Percentiles rank a stretch among this genome's conserved stretches.
Evolutionary conservation across 345 rosid genomes (phyloP).

Genomic region (Brassica nigra): DNA sequence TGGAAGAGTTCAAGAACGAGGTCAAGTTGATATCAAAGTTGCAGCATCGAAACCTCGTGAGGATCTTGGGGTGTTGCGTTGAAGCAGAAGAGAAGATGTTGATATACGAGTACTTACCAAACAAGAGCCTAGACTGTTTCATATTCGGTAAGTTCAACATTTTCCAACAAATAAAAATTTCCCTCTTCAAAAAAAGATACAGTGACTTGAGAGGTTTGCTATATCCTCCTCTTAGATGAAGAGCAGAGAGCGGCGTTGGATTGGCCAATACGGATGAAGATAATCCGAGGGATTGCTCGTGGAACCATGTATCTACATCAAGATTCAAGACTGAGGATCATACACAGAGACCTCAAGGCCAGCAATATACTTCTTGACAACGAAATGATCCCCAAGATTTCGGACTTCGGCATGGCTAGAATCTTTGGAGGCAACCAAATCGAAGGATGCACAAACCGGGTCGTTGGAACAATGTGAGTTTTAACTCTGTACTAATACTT

Average conservation of each 20-base stretch:
- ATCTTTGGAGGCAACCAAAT: slow-evolving; percentile 36
- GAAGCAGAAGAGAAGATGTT: slow-evolving; percentile 58
- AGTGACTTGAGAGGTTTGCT: neutral
- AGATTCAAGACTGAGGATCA: slow-evolving; percentile 45
- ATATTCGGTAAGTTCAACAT: slow-evolving; percentile 48
- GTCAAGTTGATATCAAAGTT: slow-evolving; percentile 32
- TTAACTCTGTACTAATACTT: neutral
- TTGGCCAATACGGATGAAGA: slow-evolving; percentile 58
- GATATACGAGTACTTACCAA: slow-evolving; percentile 64
- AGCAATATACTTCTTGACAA: slow-evolving; percentile 43
- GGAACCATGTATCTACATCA: slow-evolving; percentile 52
- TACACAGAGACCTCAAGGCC: slow-evolving; percentile 43
- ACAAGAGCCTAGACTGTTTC: slow-evolving; percentile 60
- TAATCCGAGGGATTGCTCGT: slow-evolving; percentile 61
- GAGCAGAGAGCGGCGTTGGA: slow-evolving; percentile 39
- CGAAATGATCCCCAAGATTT: slow-evolving; percentile 39
- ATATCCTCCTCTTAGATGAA: slow-evolving; percentile 40
- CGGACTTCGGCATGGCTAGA: slow-evolving; percentile 40
- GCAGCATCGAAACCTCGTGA: slow-evolving; percentile 39
- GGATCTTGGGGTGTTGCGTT: slow-evolving; percentile 38
- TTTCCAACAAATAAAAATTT: neutral
- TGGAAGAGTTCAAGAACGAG: slow-evolving; percentile 40
- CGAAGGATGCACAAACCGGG: slow-evolving; percentile 25
- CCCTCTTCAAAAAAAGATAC: neutral
- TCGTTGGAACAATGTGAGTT: slow-evolving; percentile 42